Evolutionary conservation across 2,329 filamentous ascomycete species (phyloP).

Genomic region (Camillea tinctor): DNA sequence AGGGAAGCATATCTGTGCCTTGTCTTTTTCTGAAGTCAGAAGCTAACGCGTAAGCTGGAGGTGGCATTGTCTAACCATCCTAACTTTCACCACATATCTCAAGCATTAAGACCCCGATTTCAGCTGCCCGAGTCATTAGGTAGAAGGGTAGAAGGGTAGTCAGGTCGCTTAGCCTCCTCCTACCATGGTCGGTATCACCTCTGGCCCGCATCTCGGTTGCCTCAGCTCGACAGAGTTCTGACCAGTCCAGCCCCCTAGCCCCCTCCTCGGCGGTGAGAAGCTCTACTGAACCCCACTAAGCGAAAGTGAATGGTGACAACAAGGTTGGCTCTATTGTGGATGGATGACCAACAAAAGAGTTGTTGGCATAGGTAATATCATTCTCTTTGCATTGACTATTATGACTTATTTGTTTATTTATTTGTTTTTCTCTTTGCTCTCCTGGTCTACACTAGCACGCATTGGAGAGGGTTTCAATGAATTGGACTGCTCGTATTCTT

Average conservation of each 20-base stretch:
- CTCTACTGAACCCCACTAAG: not conserved
- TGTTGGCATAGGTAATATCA: not conserved
- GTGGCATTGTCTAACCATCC: too few relatives aligned
- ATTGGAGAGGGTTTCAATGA: not conserved
- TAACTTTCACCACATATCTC: too few relatives aligned
- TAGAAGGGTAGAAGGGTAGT: too few relatives aligned
- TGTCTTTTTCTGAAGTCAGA: too few relatives aligned
- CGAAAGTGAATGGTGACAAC: not conserved
- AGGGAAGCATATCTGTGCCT: not conserved
- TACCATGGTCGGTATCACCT: not conserved
- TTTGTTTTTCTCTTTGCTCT: not conserved
- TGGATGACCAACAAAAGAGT: not conserved
- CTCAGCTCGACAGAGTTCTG: not conserved
- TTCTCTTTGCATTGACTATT: too few relatives aligned
- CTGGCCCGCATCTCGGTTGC: not conserved
- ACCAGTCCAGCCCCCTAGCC: not conserved
- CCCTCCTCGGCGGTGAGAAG: not conserved
- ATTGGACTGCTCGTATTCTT: not conserved
- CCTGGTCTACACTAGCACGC: not conserved
- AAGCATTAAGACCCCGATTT: too few relatives aligned
- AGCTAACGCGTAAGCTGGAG: too few relatives aligned
- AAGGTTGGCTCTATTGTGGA: not conserved
- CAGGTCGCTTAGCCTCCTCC: not conserved
- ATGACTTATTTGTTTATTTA: too few relatives aligned
- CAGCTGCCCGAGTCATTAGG: not conserved